Conservation (phyloP, 2,329 filamentous ascomycete genomes). For the Cryphonectria radicalis region DNA sequence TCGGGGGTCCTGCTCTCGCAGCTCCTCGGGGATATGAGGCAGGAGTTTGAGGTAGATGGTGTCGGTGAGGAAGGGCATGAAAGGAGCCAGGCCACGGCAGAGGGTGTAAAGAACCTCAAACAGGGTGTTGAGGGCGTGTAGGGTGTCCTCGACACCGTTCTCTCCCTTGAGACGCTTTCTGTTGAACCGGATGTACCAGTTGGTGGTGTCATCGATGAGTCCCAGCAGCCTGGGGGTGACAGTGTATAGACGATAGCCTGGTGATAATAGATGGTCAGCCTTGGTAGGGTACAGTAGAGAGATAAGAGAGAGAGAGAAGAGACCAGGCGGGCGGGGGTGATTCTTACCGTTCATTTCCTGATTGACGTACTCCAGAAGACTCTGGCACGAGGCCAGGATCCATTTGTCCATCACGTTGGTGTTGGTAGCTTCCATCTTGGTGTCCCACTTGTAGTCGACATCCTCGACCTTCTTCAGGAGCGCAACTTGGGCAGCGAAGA, state of each 20-base stretch:
- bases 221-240: conserved; percentile 83
- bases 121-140: conserved; percentile 88
- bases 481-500: conserved; percentile 87
- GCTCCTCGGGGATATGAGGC: conserved; percentile 76
- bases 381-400: conserved; percentile 93
- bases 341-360: conserved; percentile 80
- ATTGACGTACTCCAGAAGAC: conserved; percentile 88
- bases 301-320: neutral
- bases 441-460: conserved; percentile 78
- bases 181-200: conserved; percentile 98
- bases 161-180: conserved; percentile 89
- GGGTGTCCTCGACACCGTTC: conserved; percentile 81
- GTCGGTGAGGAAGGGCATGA: conserved; percentile 94
- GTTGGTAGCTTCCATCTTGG: conserved; percentile 73
- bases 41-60: conserved; percentile 88
- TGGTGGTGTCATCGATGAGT: conserved; percentile 94
- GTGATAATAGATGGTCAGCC: conserved; percentile 25
- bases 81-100: conserved; percentile 85
- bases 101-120: conserved; percentile 93
- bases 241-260: conserved; percentile 80
- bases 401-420: conserved; percentile 95
- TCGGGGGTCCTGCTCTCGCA: conserved; percentile 70
- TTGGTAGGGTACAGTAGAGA: neutral
- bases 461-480: conserved; percentile 84
- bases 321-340: neutral